Base-by-base conservation (phyloP, 1,284 basidiomycete species). In the Trichosporon inkin region DNA sequence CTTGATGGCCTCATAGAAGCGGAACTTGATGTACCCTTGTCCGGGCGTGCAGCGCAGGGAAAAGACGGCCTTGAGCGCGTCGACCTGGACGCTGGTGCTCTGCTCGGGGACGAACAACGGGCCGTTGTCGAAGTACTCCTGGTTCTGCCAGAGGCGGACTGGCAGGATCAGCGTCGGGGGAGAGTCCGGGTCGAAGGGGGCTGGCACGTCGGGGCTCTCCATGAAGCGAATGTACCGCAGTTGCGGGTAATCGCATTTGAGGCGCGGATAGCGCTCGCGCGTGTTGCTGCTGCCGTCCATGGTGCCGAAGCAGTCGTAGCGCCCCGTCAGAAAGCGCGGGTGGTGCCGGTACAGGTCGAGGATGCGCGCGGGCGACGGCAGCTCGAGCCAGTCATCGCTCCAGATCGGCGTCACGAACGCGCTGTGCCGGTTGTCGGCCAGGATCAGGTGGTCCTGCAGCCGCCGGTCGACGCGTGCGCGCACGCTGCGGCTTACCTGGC, bases 351-450 rank as follows among this genome's bases (percentile, higher is more conserved):
- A 49, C 44, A 49, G 24, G 28, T 49, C 44, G 16, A 49, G 44
- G 28, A 49, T 49, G 14, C 44, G 44, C 6, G 44, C 44, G 16
- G 14, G 16, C 16, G 44, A 49, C 24, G 44, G 44, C 44, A 10
- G 44, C 28, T 49, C 44, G 24, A 49, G 44, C 44, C 44, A 49
- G 44, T 49, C 44, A 22, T 49, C 44, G 44, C 44, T 49, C 44
- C 44, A 49, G 24, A 49, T 49, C 44, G 44, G 44, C 24, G 44
- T 17, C n/a, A 49, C 28, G 44, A 32, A 49, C 13, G 44, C 44
- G 44, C 44, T 49, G 44, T 49, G 44, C 16, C 44, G 44, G 44
- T 49, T 32, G 44, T 49, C 44, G 13, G 44, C 44, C 24, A 49
- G 28, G 44, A 49, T 49, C 14, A 49, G 22, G 24, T 49, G 44